These are phyloP conservation scores for Colletotrichum cuscutae DNA, from an alignment of 2,329 filamentous ascomycete genomes.

Conservation along the genomic window DNA sequence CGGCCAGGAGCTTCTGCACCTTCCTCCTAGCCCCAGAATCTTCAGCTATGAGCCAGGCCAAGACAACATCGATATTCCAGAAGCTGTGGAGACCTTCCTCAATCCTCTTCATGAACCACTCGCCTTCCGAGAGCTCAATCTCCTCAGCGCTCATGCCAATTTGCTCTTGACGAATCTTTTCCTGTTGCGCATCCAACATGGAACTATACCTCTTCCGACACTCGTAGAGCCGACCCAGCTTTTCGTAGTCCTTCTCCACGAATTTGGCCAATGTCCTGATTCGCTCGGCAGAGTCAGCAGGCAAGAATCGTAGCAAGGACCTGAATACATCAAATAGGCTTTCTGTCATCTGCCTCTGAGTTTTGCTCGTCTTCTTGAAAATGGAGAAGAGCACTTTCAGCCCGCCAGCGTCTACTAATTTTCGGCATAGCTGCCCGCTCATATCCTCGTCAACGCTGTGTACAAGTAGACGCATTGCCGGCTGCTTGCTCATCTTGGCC, in stretches of 20 bases:
- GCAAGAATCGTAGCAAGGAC: slow-evolving; percentile 81
- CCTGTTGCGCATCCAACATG: slow-evolving; percentile 71
- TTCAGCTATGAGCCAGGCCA: slow-evolving; percentile 93
- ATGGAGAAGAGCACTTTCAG: slow-evolving; percentile 86
- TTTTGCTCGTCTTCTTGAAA: slow-evolving; percentile 78
- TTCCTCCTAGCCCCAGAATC: slow-evolving; percentile 78
- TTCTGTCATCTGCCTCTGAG: slow-evolving; percentile 52
- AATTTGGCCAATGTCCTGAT: slow-evolving; percentile 94
- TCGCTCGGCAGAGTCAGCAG: slow-evolving; percentile 79
- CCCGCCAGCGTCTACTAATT: slow-evolving; percentile 83
- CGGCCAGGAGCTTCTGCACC: slow-evolving; percentile 72
- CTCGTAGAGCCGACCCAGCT: slow-evolving; percentile 77
- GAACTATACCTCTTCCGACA: slow-evolving; percentile 77
- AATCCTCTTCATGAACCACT: slow-evolving; percentile 79
- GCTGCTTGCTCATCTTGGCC: slow-evolving; percentile 82
- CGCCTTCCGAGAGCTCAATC: slow-evolving; percentile 71
- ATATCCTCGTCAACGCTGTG: slow-evolving; percentile 71
- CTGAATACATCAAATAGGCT: slow-evolving; percentile 86
- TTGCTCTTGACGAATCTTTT: slow-evolving; percentile 61
- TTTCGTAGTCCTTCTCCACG: slow-evolving; percentile 93
- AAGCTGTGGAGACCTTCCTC: slow-evolving; percentile 87
- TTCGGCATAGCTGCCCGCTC: slow-evolving; percentile 75
- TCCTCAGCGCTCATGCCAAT: slow-evolving; percentile 55
- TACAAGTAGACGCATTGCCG: slow-evolving; percentile 84
- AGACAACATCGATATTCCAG: slow-evolving; percentile 83